Evolutionary conservation across 1,139 yeast species (phyloP).

Genomic region (Kodamaea alishanica): DNA sequence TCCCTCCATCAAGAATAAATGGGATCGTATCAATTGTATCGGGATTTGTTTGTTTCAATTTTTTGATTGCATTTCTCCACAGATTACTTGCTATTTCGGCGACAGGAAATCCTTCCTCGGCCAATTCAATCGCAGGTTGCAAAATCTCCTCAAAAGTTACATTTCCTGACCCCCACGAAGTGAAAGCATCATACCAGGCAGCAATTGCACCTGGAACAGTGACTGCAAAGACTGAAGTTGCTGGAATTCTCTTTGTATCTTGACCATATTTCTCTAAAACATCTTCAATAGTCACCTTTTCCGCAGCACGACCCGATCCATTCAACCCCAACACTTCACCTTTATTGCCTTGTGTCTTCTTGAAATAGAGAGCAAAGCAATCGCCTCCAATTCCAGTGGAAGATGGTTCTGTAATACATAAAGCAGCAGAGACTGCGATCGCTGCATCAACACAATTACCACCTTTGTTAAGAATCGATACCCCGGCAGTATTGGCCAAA

Average conservation of each 20-base stretch:
- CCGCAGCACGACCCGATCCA: conserved; percentile 74
- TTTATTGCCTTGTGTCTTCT: conserved; percentile 33
- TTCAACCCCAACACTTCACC: conserved; percentile 59
- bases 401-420: conserved; percentile 69
- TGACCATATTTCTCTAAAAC: conserved; percentile 42
- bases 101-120: conserved; percentile 65
- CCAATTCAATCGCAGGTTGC: conserved; percentile 68
- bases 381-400: conserved; percentile 87
- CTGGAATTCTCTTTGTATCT: conserved; percentile 41
- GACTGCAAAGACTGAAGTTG: conserved; percentile 53
- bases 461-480: conserved; percentile 60
- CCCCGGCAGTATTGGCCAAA: conserved; percentile 72
- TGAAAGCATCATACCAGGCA: conserved; percentile 70
- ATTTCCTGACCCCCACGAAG: conserved; percentile 70
- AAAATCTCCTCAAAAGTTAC: conserved; percentile 57
- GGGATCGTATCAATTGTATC: conserved; percentile 26
- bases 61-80: conserved; percentile 44
- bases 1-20: conserved; percentile 31
- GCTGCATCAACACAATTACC: conserved; percentile 84
- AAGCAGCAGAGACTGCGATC: conserved; percentile 73
- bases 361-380: conserved; percentile 64
- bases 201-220: conserved; percentile 79
- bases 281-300: conserved; percentile 46
- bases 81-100: conserved; percentile 53
- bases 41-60: conserved; percentile 38